phyloP scores from a whole-genome alignment of 2,329 filamentous ascomycete species.

The Phaeosphaeriaceae sp. region DNA sequence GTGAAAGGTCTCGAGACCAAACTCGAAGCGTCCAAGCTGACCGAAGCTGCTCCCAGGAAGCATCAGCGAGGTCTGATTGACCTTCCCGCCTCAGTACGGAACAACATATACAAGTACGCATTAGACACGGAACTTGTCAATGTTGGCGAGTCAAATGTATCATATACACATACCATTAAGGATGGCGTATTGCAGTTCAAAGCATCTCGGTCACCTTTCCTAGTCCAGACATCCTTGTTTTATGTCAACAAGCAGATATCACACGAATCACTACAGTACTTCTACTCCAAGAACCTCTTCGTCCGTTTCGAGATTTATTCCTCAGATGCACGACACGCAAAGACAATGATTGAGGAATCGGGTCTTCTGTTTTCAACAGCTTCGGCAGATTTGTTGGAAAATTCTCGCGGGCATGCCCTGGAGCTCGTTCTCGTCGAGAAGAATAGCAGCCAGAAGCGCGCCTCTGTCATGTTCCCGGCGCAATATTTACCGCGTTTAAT shows the following conservation, averaged over 20 bases:
- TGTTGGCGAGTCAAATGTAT: constrained; percentile 33
- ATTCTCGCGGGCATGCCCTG: constrained; percentile 28
- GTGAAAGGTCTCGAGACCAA: constrained; percentile 19
- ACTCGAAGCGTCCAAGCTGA: constrained; percentile 19
- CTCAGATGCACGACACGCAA: constrained; percentile 37
- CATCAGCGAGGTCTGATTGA: constrained; percentile 23
- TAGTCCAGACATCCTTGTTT: constrained; percentile 33
- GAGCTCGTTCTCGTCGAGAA: constrained; percentile 39
- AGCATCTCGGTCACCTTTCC: constrained; percentile 38
- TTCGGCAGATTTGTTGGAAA: constrained; percentile 8
- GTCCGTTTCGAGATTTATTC: constrained; percentile 34
- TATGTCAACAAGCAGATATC: constrained; percentile 34
- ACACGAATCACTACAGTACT: constrained; percentile 30
- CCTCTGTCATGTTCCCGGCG: constrained; percentile 40
- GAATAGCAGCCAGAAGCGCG: constrained; percentile 33
- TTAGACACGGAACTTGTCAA: constrained; percentile 46
- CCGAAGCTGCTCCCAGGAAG: constrained; percentile 28
- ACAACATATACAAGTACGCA: constrained; percentile 41
- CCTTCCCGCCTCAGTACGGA: constrained; percentile 38
- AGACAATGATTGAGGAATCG: constrained; percentile 40
- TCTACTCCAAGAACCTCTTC: constrained; percentile 43
- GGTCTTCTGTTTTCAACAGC: constrained; percentile 37
- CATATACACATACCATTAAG: constrained; percentile 34
- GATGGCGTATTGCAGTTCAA: constrained; percentile 32
- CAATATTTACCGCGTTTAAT: constrained; percentile 45